Evolutionary conservation across 2,329 filamentous ascomycete species (phyloP), one percentile per base, ranked within the genome.

Genomic region (Neofusicoccum umdonicola): DNA sequence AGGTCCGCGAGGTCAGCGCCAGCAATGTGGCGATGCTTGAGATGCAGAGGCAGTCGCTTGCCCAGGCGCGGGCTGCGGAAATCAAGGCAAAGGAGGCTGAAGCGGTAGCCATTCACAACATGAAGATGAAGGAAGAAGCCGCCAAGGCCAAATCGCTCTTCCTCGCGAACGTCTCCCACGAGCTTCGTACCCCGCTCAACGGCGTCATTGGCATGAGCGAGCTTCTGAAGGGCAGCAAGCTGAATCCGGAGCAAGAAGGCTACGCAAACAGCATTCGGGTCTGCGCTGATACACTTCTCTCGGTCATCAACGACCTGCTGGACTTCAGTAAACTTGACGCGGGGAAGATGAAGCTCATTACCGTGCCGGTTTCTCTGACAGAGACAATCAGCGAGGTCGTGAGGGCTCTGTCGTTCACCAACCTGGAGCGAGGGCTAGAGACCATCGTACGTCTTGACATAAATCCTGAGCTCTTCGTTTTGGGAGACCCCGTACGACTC

Each of bases 101-200:
- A 74, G 87, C 89, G 0, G 87, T 92, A 72, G 91, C 91, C 7
- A 87, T 91, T 72, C 86, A 88, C 66, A 92, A 92, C 74, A 90
- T 93, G 73, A 89, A 91, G 76, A 83, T 93, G 44, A 92, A 92
- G 15, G 90, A 94, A 73, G 91, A 94, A 75, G 91, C 91, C 11
- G 90, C 90, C 22, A 92, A 90, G 76, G 91, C 90, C 44, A 94
- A 94, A 75, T 90, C 88, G 2, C 91, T 93, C 65, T 94, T 94
- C 74, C 71, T 85, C 3, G 83, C 83, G 4, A 85, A 85, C 60
- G 82, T 84, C 3, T 82, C 80, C 3, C 77, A 79, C 67, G 83
- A 94, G 77, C 79, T 94, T 65, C 76, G 83, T 4, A 85, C 83
- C 3, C 83, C 83, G 1, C 72, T 85, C 12, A 85, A 84, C 63